Conservation (phyloP, 2,329 filamentous ascomycete species). For the Madurella fahalii region DNA sequence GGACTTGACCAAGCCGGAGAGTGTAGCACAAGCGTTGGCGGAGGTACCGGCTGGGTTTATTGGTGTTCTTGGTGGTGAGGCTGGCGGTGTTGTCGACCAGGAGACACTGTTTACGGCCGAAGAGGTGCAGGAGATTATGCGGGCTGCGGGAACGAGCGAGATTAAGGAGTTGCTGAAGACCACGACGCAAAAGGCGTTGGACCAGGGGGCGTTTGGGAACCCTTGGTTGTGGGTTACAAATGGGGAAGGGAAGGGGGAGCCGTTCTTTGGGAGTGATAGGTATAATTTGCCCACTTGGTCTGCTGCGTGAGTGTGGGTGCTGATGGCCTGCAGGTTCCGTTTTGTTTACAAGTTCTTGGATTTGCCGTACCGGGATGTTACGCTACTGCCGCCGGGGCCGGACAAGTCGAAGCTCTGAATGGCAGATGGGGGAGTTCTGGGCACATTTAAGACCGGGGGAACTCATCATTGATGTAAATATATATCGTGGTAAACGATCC, state of each 20-base stretch:
- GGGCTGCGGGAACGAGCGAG: conserved; percentile 45
- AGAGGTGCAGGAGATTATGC: conserved; percentile 54
- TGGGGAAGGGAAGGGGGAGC: conserved; percentile 53
- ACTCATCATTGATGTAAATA: neutral
- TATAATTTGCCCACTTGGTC: conserved; percentile 27
- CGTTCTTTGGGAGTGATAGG: conserved; percentile 76
- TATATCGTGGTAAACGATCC: neutral
- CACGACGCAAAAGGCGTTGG: conserved; percentile 58
- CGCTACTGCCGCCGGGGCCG: conserved; percentile 34
- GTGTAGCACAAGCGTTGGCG: conserved; percentile 21
- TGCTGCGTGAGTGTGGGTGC: neutral
- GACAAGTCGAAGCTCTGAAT: conserved; percentile 35
- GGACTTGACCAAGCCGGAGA: conserved; percentile 46
- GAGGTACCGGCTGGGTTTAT: conserved; percentile 11
- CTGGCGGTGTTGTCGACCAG: neutral
- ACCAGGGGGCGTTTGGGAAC: conserved; percentile 67
- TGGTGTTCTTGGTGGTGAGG: neutral
- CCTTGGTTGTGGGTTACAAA: conserved; percentile 72
- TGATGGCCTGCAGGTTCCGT: conserved; percentile 49
- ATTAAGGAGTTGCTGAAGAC: conserved; percentile 42
- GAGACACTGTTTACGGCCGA: conserved; percentile 42
- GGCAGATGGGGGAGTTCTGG: neutral
- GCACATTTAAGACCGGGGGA: neutral
- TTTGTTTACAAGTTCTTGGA: conserved; percentile 65
- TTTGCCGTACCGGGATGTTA: conserved; percentile 54